A percentile compares a stretch with the other conserved stretches of the same genome.
These are phyloP conservation scores for Arxiozyma slooffiae DNA, from an alignment of 1,139 yeast genomes.

Conservation along the genomic window DNA sequence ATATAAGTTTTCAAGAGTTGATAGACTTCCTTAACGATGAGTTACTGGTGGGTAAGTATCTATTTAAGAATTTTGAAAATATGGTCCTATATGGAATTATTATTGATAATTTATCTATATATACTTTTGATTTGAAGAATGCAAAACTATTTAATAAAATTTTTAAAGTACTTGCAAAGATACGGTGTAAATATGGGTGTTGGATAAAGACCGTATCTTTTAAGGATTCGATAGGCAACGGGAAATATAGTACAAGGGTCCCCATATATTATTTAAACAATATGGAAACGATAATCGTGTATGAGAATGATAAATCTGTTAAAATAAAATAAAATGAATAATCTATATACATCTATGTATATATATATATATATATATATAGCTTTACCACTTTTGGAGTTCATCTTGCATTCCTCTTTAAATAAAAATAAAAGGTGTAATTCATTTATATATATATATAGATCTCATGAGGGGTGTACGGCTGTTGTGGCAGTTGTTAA, in stretches of 20 bases:
- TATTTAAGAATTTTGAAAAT: background rate
- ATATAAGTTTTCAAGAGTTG: background rate
- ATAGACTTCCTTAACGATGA: background rate
- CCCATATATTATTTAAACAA: constrained; percentile 20
- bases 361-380: no score
- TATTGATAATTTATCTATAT: constrained; percentile 27
- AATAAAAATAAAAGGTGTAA: no score
- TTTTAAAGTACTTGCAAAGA: constrained; percentile 13
- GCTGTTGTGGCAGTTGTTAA: no score
- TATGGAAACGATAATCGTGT: constrained; percentile 21
- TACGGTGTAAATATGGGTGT: constrained; percentile 24
- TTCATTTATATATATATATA: no score
- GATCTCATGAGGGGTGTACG: no score
- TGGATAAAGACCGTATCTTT: constrained; percentile 22
- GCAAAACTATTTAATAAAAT: constrained; percentile 9
- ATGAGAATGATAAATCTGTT: constrained; percentile 14
- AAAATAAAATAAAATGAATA: background rate
- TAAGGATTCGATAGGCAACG: background rate
- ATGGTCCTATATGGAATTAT: constrained; percentile 19
- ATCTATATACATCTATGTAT: background rate
- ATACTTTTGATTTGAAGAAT: constrained; percentile 10
- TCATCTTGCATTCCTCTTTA: no score
- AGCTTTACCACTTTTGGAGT: no score
- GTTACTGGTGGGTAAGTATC: background rate
- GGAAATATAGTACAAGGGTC: constrained; percentile 6